Evolutionary conservation across 345 rosid genomes (phyloP).

Genomic region (Triadica sebifera): DNA sequence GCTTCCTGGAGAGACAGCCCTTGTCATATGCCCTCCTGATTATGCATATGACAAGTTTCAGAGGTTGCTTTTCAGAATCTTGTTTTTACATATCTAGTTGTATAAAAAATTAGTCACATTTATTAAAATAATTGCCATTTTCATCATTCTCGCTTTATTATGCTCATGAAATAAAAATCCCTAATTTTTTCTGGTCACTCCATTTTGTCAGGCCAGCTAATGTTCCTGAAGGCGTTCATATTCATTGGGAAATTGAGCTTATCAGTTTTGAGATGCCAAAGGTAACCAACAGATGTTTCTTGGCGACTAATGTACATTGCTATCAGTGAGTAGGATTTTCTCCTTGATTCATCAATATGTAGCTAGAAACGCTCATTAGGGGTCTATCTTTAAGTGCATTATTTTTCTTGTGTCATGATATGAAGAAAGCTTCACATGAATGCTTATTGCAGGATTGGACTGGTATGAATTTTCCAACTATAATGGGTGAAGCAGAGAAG

Average conservation of each 20-base stretch:
- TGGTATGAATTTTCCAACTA: slow-evolving; percentile 77
- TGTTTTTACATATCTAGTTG: slow-evolving; percentile 1
- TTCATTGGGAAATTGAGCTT: slow-evolving; percentile 96
- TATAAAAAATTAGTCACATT: too few species aligned
- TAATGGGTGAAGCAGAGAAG: slow-evolving; percentile 90
- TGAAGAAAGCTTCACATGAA: slow-evolving; percentile 4
- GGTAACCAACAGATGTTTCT: slow-evolving; percentile 40
- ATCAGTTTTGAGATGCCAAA: slow-evolving; percentile 91
- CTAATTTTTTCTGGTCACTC: slow-evolving; percentile 7
- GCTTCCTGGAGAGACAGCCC: slow-evolving; percentile 90
- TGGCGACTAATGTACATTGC: slow-evolving; percentile 6
- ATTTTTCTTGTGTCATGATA: background rate
- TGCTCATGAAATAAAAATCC: background rate
- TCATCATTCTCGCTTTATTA: slow-evolving; percentile 4
- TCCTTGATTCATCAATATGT: background rate
- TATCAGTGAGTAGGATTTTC: background rate
- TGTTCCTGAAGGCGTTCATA: slow-evolving; percentile 87
- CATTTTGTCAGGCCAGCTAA: slow-evolving; percentile 56
- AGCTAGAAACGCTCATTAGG: background rate
- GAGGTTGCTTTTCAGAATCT: slow-evolving; percentile 46
- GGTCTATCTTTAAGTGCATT: background rate
- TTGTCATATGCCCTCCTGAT: slow-evolving; percentile 95
- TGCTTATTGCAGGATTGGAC: slow-evolving; percentile 84
- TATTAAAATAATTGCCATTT: background rate
- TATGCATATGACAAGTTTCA: slow-evolving; percentile 90